phyloP scores from a whole-genome alignment of 345 rosid genomes.

The Xanthoceras sorbifolium region DNA sequence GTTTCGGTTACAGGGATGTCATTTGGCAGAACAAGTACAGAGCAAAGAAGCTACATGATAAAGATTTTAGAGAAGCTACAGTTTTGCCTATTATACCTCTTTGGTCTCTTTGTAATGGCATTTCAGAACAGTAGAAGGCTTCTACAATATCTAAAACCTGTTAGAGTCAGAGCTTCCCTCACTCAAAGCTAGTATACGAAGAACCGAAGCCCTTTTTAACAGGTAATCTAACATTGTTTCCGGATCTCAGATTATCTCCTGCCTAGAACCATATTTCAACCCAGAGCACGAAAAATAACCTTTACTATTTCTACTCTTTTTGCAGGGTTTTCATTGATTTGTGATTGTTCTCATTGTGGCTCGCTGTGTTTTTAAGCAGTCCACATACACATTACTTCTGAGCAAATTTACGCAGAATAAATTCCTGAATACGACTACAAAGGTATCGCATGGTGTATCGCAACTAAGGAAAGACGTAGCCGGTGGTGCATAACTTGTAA shows the following conservation, averaged over 20 bases:
- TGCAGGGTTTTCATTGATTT: slow-evolving; percentile 25
- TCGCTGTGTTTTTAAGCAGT: background rate
- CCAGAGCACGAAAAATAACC: background rate
- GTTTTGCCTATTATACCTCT: slow-evolving; percentile 50
- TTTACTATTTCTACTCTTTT: background rate
- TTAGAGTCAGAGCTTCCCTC: slow-evolving; percentile 54
- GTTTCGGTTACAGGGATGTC: slow-evolving; percentile 38
- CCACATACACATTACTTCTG: background rate
- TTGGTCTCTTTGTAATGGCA: slow-evolving; percentile 55
- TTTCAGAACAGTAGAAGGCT: slow-evolving; percentile 56
- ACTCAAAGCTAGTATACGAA: slow-evolving; percentile 31
- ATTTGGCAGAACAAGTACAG: slow-evolving; percentile 30
- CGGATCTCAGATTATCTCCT: background rate
- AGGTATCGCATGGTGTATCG: background rate
- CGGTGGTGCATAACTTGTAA: slow-evolving; percentile 6
- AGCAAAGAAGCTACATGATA: slow-evolving; percentile 34
- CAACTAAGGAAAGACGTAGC: background rate
- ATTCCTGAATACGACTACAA: background rate
- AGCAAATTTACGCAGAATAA: slow-evolving; percentile 3
- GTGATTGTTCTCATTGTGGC: background rate
- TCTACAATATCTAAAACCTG: slow-evolving; percentile 52
- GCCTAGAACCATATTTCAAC: background rate
- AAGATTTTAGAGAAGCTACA: slow-evolving; percentile 43
- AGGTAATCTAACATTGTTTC: slow-evolving; percentile 33
- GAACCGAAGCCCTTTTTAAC: slow-evolving; percentile 26